Conservation (phyloP, 108 stramenopile species). For the Nitzschia palea region DNA sequence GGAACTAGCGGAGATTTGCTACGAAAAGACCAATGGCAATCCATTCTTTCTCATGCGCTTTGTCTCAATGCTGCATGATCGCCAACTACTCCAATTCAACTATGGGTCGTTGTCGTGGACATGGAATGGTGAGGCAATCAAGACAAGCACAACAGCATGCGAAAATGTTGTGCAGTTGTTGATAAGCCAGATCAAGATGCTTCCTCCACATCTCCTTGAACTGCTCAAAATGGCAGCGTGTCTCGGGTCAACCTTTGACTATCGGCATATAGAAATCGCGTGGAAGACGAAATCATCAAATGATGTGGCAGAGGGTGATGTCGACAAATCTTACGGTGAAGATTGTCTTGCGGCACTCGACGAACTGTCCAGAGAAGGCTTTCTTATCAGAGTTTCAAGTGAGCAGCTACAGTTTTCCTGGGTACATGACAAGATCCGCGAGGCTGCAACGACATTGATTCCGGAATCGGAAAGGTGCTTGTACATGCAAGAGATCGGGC, state of each 20-base stretch:
- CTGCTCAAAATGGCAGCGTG: slow-evolving; percentile 15
- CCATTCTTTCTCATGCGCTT: slow-evolving; percentile 34
- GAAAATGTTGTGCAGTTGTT: slow-evolving; percentile 38
- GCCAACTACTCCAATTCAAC: slow-evolving; percentile 10
- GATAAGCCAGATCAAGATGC: slow-evolving; percentile 27
- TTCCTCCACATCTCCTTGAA: background rate
- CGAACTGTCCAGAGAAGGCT: no score
- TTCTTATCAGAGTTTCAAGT: background rate
- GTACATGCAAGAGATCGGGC: background rate
- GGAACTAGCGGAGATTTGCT: background rate
- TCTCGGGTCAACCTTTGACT: slow-evolving; percentile 9
- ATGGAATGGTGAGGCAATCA: slow-evolving; percentile 24
- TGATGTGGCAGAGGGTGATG: background rate
- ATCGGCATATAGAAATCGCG: background rate
- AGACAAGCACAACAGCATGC: background rate
- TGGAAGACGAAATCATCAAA: background rate
- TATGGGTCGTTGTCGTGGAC: slow-evolving; percentile 21
- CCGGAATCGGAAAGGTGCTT: background rate
- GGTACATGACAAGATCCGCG: slow-evolving; percentile 33
- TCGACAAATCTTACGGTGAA: background rate
- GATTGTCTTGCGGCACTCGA: no score
- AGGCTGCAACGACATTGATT: slow-evolving; percentile 24
- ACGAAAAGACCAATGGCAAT: slow-evolving; percentile 35
- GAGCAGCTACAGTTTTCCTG: background rate
- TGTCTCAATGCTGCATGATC: slow-evolving; percentile 6